Base-by-base conservation (phyloP, 2,329 filamentous ascomycete genomes). In the Parafenestella ontariensis region DNA sequence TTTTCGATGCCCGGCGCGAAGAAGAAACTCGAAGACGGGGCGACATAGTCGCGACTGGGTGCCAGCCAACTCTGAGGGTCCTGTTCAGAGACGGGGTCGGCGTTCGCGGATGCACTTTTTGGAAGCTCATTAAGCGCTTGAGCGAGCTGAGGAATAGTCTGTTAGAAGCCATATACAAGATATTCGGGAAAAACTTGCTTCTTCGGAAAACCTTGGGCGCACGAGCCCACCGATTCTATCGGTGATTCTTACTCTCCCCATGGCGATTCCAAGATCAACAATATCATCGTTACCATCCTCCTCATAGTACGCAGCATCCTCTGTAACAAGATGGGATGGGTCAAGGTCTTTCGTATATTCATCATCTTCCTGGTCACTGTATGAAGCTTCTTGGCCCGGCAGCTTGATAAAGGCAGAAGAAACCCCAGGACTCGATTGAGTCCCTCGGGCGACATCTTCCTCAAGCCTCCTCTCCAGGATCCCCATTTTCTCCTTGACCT, bases 401-500 rank as follows among this genome's bases (percentile, higher is more conserved):
- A 72, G 49, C 23, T 36, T 33, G 17, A 57, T 52, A 15, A 54
- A 39, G 3, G 50, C 18, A 23, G 41, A 31, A 15, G 39, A 33
- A 11, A 45, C 33, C 28, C 37, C 44, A 43, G 37, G 39, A 18
- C 51, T 66, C 8, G 55, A 40, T 7, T 62, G 54, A 28, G 46
- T 56, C 42, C 76, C 79, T 50, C 82, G 81, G 15, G 85, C 86
- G 26, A 89, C 84, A 70, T 90, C 87, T 39, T 86, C 79, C 73
- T 91, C 89, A 5, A 92, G 79, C 50, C 87, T 84, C 48, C 86
- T 81, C 75, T 92, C 89, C 17, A 92, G 76, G 8, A 84, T 85
- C 23, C 88, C 89, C 74, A 92, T 89, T 74, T 89, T 88, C 72
- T 92, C 89, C 76, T 92, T 92, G 72, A 92, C 88, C 67, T 91